Percentiles rank a stretch among this genome's conserved stretches.
phyloP scores from a whole-genome alignment of 352 stramenopile species.

The Pythium insidiosum region DNA sequence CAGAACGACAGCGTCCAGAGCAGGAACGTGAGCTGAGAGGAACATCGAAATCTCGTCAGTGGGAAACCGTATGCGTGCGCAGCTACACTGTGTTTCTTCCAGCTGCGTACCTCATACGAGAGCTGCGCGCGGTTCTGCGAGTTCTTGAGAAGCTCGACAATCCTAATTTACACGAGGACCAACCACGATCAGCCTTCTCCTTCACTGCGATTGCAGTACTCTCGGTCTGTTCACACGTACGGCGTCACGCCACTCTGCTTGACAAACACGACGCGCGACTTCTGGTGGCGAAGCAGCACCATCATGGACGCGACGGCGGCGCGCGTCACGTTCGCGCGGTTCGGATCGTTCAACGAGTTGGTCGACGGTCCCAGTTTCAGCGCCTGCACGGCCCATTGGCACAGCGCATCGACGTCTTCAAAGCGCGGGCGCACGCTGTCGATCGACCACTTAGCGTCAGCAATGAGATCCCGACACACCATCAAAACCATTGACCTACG shows the following conservation, averaged over 20 bases:
- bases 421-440: constrained; percentile 72
- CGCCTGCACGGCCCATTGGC: constrained; percentile 68
- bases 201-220: no score
- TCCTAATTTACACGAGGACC: no score
- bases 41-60: no score
- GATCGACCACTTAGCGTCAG: no score
- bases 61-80: no score
- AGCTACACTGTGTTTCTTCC: not conserved
- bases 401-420: constrained; percentile 72
- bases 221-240: no score
- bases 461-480: not conserved
- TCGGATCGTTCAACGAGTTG: constrained; percentile 57
- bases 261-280: constrained; percentile 87
- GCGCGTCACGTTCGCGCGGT: constrained; percentile 61
- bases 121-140: constrained; percentile 89
- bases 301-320: constrained; percentile 89
- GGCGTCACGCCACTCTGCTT: constrained; percentile 86
- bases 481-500: constrained; percentile 21
- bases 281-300: constrained; percentile 86
- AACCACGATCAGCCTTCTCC: no score
- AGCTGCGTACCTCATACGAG: constrained; percentile 82
- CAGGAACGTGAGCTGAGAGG: constrained; percentile 92
- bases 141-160: constrained; percentile 69
- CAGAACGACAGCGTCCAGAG: constrained; percentile 95
- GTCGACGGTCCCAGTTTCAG: constrained; percentile 64